Evolutionary conservation across 495 filamentous ascomycete species (phyloP), one percentile per base, ranked within the genome.

Genomic region (Penicillium verhagenii): DNA sequence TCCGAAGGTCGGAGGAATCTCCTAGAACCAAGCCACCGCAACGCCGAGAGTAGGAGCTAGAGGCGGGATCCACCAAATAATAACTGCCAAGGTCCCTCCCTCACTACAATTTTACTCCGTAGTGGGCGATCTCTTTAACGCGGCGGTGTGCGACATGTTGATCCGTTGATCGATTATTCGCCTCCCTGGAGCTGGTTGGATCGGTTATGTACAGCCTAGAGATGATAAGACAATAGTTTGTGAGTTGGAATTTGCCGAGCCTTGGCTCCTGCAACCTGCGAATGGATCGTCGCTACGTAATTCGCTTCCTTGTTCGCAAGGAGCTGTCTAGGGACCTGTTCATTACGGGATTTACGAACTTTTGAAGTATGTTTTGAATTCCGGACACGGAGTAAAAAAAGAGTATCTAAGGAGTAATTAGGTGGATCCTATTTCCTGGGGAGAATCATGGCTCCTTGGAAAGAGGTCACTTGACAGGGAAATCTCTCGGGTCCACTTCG

Each of bases 181-280:
- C n/a, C 3, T 5, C 13, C 33, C 33, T n/a, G 6, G 14, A 5
- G 11, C 14, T 35, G 2, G 33, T 35, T 16, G 13, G 29, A 35
- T 35, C 13, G 33, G 13, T 28, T 6, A 28, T 9, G n/a, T n/a
- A n/a, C 16, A n/a, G 14, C n/a, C n/a, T 35, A 35, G 33, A 35
- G 1, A 13, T 11, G 50, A 38, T 46, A 54, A 54, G 47, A 54
- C 33, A 50, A 59, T 59, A 47, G 46, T 59, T 47, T 54, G 31
- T 47, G 18, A 31, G 29, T 18, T 29, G 14, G 18, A 18, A 37
- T n/a, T 49, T 50, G 39, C 50, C 46, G 56, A 58, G 50, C 25
- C 56, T 53, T 53, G 50, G 52, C 52, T 38, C 24, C 24, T 47
- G 24, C 26, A 29, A 31, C 21, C 11, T 19, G 11, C 42, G 8